Base-by-base conservation (phyloP, 2,329 filamentous ascomycete species). In the Fusarium verrucosum region DNA sequence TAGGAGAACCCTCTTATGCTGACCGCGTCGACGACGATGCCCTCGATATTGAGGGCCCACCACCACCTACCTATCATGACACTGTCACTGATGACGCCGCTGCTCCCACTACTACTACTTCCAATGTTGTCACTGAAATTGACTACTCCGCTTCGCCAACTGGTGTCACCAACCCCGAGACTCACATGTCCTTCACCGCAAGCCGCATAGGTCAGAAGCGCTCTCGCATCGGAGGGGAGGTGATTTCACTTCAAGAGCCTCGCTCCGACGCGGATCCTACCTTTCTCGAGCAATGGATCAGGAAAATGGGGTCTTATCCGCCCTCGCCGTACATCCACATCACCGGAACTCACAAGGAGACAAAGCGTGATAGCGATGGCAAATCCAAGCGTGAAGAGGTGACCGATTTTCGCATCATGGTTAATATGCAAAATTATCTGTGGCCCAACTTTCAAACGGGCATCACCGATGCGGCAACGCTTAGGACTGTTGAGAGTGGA, bases 321-420 rank as follows among this genome's bases (percentile, higher is more conserved):
- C 66, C 67, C 5, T 36, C 67, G 13, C 67, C 67, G 30, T 69
- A 69, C 11, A 58, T 69, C 8, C 52, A 70, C 19, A 66, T 69
- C 6, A 42, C 25, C 0, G 67, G 67, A 7, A 64, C 57, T 2
- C 67, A 69, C 22, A 47, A 36, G 8, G 64, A 69, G 14, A 64
- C 43, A 0, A 63, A 20, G 33, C 36, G 44, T 4, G 67, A 68
- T n/a, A 63, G 50, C 2, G 57, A 69, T 6, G 67, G 67, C 0
- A 69, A 70, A 19, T 43, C 28, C 7, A 66, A 45, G 0, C 40
- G 49, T 1, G 57, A 70, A 9, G 26, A 56, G 5, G 67, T 69
- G 4, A 68, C 61, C 0, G 67, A 69, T 10, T 69, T 69, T 3
- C 20, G 51, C 1, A 63, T 69, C 46, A 41, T 69, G 60, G 41